Percentiles rank a stretch among this genome's conserved stretches.
Evolutionary conservation across 371 early-diverging fungal genomes (phyloP).

Genomic region (Fennellomyces sp.): DNA sequence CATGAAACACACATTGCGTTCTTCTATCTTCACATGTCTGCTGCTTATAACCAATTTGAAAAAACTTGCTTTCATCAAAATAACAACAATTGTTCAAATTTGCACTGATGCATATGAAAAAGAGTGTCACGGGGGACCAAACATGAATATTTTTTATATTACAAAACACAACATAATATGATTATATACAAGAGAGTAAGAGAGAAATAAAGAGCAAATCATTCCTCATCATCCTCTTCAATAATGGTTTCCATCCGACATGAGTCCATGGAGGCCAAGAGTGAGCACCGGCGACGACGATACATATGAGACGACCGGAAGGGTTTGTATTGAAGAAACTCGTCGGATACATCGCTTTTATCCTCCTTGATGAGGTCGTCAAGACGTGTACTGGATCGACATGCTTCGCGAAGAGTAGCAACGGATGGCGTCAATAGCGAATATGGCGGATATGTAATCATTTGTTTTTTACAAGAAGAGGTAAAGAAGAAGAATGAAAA

Average conservation of each 20-base stretch:
- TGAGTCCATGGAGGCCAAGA: neutral
- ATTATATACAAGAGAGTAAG: no score
- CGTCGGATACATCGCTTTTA: neutral
- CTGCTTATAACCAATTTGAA: no score
- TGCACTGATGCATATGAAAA: no score
- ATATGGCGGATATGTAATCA: neutral
- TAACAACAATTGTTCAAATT: no score
- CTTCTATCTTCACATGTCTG: no score
- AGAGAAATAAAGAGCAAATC: no score
- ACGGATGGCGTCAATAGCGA: neutral
- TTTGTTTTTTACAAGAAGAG: neutral
- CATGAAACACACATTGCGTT: no score
- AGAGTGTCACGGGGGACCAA: no score
- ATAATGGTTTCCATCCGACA: neutral
- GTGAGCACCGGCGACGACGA: conserved; percentile 1
- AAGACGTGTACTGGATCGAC: neutral
- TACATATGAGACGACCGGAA: neutral
- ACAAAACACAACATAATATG: no score
- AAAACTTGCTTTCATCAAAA: no score
- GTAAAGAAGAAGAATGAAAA: neutral
- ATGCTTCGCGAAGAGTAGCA: neutral
- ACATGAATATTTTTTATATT: no score
- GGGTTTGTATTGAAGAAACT: neutral
- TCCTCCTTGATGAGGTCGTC: neutral
- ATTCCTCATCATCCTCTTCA: neutral